These are phyloP conservation scores for Pichia sp. DNA, from an alignment of 1,139 yeast species.

Conservation along the genomic window DNA sequence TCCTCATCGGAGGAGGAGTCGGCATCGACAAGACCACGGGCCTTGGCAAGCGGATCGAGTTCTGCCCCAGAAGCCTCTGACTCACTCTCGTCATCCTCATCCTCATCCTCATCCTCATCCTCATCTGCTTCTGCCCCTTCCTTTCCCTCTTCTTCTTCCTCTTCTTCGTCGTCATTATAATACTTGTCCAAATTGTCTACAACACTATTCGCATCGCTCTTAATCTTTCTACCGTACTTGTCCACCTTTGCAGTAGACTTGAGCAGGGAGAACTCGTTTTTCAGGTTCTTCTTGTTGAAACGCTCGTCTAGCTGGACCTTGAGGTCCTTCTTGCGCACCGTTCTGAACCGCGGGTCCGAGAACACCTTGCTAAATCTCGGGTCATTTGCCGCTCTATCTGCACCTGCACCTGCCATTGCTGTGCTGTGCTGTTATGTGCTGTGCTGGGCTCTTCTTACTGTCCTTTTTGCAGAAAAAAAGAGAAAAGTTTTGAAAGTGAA, in stretches of 20 bases:
- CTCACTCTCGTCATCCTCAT: conserved; percentile 7
- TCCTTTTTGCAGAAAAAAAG: too few species aligned
- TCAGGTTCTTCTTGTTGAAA: conserved; percentile 65
- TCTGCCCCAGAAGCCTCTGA: conserved; percentile 1
- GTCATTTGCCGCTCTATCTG: conserved; percentile 37
- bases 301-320: conserved; percentile 83
- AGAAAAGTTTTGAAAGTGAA: too few species aligned
- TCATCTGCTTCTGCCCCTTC: conserved; percentile 11
- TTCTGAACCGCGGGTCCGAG: conserved; percentile 81
- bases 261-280: conserved; percentile 35
- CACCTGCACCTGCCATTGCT: not conserved
- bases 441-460: not conserved
- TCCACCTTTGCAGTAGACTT: conserved; percentile 62
- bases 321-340: conserved; percentile 62
- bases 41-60: conserved; percentile 47
- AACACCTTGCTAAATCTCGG: conserved; percentile 74
- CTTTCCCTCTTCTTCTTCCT: conserved; percentile 24
- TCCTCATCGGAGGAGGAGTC: conserved; percentile 26
- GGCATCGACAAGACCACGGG: conserved; percentile 43
- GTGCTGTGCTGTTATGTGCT: not conserved
- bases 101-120: conserved; percentile 3
- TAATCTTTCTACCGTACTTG: conserved; percentile 74
- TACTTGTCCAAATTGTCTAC: conserved; percentile 37
- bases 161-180: conserved; percentile 51
- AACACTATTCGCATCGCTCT: conserved; percentile 28